These are phyloP conservation scores for Epithemia pelagica DNA, from an alignment of 108 stramenopile species.

Conservation along the genomic window DNA sequence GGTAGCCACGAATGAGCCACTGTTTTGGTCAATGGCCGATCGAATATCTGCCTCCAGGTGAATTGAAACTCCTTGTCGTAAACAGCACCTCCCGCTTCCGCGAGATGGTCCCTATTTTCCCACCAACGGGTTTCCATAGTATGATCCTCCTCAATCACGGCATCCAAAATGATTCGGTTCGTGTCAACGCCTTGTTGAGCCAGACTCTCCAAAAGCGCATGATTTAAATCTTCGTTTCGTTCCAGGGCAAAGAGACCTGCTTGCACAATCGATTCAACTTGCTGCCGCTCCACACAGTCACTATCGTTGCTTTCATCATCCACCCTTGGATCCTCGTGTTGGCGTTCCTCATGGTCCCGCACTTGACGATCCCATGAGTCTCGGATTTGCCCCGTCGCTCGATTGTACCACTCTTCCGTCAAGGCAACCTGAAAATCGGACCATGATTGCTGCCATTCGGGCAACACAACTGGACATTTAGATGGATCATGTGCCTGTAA, in stretches of 20 bases:
- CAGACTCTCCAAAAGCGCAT: neutral
- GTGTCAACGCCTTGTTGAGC: neutral
- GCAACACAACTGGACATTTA: neutral
- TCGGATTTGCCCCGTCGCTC: neutral
- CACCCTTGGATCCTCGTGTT: neutral
- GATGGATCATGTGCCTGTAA: neutral
- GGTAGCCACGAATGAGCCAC: slow-evolving; percentile 18
- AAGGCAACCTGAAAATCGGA: neutral
- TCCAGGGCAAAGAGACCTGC: slow-evolving; percentile 1
- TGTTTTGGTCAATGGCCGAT: slow-evolving; percentile 13
- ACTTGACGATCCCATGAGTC: neutral
- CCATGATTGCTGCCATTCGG: neutral
- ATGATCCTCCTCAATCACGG: too few species aligned
- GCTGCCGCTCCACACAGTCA: neutral
- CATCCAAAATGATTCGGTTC: neutral
- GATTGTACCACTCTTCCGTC: neutral
- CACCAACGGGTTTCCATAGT: too few species aligned
- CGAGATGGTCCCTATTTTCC: too few species aligned
- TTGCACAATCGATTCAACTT: neutral
- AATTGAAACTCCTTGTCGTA: neutral
- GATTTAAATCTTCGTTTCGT: slow-evolving; percentile 2
- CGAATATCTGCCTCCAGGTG: slow-evolving; percentile 19
- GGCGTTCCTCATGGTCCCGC: neutral
- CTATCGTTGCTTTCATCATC: neutral
- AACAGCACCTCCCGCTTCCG: too few species aligned